These are phyloP conservation scores for Backusella mclennaniae DNA, from an alignment of 192 early-diverging fungal species.

Conservation along the genomic window DNA sequence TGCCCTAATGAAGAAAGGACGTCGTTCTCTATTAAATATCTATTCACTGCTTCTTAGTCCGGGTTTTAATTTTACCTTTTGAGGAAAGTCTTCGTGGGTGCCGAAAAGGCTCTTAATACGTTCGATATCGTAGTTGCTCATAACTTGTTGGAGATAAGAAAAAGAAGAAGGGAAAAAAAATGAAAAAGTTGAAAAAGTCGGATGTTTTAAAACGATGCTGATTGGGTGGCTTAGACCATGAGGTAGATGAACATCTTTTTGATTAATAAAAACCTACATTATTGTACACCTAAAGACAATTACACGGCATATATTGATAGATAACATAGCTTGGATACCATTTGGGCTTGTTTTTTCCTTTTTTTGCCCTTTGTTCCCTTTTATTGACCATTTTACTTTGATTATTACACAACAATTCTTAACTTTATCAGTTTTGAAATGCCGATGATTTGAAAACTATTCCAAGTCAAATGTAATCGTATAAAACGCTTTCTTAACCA, in stretches of 20 bases:
- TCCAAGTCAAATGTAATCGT: not conserved
- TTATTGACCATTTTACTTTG: not conserved
- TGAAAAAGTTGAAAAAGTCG: not conserved
- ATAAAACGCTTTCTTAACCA: not conserved
- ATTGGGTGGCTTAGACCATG: not conserved
- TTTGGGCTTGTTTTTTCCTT: not conserved
- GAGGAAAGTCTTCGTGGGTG: slow-evolving; percentile 41
- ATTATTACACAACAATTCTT: not conserved
- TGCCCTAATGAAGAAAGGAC: slow-evolving; percentile 57
- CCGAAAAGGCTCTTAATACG: slow-evolving; percentile 40
- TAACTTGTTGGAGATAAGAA: slow-evolving; percentile 6
- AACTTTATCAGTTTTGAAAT: not conserved
- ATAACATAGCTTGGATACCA: not conserved
- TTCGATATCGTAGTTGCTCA: slow-evolving; percentile 36
- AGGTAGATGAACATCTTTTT: not conserved
- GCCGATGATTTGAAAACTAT: not conserved
- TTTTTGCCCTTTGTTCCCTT: not conserved
- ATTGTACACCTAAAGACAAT: not conserved
- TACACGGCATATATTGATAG: not conserved
- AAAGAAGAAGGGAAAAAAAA: not conserved
- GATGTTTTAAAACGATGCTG: not conserved
- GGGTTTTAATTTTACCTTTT: slow-evolving; percentile 25
- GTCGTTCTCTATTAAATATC: not conserved
- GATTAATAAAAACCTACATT: not conserved
- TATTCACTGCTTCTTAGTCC: not conserved